Conservation (phyloP, 2,329 filamentous ascomycete species). For the Tolypocladium endophyticum region DNA sequence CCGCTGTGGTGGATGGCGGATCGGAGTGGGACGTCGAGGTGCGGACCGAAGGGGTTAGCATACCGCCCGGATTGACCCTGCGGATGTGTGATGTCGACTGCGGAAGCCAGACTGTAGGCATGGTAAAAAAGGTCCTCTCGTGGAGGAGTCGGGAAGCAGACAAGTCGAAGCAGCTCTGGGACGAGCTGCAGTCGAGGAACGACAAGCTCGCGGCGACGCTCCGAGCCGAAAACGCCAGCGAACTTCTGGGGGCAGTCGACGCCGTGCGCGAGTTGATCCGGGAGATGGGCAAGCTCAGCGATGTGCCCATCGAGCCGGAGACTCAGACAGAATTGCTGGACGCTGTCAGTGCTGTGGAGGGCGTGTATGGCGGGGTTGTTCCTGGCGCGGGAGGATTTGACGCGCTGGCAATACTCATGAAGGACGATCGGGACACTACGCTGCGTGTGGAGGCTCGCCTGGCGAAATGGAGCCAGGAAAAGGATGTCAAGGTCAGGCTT, state of each 20-base stretch:
- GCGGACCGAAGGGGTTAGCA: slow-evolving; percentile 53
- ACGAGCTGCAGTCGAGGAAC: slow-evolving; percentile 62
- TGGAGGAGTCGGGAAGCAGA: slow-evolving; percentile 62
- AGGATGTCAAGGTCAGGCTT: slow-evolving; percentile 54
- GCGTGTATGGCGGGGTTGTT: slow-evolving; percentile 84
- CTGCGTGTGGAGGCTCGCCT: slow-evolving; percentile 51
- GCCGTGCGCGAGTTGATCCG: slow-evolving; percentile 54
- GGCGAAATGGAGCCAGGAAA: slow-evolving; percentile 50
- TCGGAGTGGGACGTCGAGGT: slow-evolving; percentile 72
- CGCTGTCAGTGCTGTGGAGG: slow-evolving; percentile 58
- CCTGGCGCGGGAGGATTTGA: slow-evolving; percentile 93
- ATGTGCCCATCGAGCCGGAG: slow-evolving; percentile 79
- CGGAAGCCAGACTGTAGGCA: slow-evolving; percentile 83
- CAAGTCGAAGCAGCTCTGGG: slow-evolving; percentile 64
- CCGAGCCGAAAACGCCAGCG: slow-evolving; percentile 32
- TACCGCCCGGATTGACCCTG: slow-evolving; percentile 65
- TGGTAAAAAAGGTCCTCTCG: slow-evolving; percentile 84
- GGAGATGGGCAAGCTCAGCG: slow-evolving; percentile 62
- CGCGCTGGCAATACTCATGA: slow-evolving; percentile 71
- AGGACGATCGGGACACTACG: slow-evolving; percentile 58
- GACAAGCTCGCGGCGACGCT: slow-evolving; percentile 58
- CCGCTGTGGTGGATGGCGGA: slow-evolving; percentile 53
- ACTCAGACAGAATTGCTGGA: slow-evolving; percentile 81
- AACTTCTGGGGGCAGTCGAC: slow-evolving; percentile 35
- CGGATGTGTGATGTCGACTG: slow-evolving; percentile 96